These are phyloP conservation scores for Sporisorium sorghi DNA, from an alignment of 1,284 basidiomycete genomes.

Conservation along the genomic window DNA sequence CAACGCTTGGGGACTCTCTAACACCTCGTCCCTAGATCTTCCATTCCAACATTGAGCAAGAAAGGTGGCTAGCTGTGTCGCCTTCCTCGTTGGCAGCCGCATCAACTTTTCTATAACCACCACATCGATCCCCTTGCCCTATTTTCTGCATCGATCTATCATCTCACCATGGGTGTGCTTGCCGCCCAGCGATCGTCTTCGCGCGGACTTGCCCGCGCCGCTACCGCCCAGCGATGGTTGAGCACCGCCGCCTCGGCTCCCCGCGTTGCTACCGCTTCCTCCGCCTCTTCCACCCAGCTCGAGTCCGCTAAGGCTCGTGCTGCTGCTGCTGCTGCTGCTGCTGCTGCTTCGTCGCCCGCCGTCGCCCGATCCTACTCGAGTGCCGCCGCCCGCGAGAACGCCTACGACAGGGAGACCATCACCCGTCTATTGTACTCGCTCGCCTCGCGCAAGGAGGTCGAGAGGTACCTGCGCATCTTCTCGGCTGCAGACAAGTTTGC, in stretches of 20 bases:
- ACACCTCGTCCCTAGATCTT: neutral
- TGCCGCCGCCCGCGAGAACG: slow-evolving; percentile 52
- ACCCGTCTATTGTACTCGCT: slow-evolving; percentile 68
- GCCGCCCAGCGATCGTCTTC: slow-evolving; percentile 45
- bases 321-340: neutral
- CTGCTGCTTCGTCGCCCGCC: slow-evolving; percentile 15
- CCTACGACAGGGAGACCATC: slow-evolving; percentile 66
- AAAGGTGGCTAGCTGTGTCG: neutral
- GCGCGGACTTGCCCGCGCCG: slow-evolving; percentile 40
- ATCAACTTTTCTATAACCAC: neutral
- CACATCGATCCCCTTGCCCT: neutral
- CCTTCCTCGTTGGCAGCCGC: neutral
- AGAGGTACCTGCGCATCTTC: slow-evolving; percentile 69
- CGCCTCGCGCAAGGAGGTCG: slow-evolving; percentile 68
- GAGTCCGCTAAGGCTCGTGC: slow-evolving; percentile 35
- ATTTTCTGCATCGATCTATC: neutral
- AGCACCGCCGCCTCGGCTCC: slow-evolving; percentile 30
- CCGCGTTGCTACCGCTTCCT: slow-evolving; percentile 34
- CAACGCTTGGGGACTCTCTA: neutral
- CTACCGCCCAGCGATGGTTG: slow-evolving; percentile 39
- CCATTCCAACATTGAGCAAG: neutral
- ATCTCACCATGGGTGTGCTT: slow-evolving; percentile 36
- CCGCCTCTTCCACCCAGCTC: slow-evolving; percentile 20
- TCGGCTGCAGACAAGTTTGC: slow-evolving; percentile 68
- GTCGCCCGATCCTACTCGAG: slow-evolving; percentile 49